Base-by-base conservation (phyloP, 2,329 filamentous ascomycete species). In the Colletotrichum chlorophyti region DNA sequence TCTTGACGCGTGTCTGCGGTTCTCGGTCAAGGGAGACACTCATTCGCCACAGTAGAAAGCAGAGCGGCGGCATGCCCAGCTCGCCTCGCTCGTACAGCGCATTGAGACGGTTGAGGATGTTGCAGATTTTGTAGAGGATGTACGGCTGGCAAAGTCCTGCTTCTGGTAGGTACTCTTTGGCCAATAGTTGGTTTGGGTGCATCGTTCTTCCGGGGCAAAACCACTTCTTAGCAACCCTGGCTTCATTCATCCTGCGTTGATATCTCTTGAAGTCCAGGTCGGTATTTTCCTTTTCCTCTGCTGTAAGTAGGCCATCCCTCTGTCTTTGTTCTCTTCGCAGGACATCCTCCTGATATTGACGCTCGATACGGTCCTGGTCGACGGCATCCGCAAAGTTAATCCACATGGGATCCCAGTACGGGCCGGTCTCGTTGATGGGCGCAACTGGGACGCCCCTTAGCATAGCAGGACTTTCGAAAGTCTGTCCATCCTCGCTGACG, bases 1-100 rank as follows among this genome's bases (percentile, higher is more conserved):
- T 34, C 15, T 38, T 41, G 17, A 23, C 15, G 6, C 38, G 23
- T 3, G 38, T 40, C 2, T 21, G 24, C 8, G 31, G 43, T 11
- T 34, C 29, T 7, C 57, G 51, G 17, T 60, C 42, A 38, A 60
- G 47, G 15, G 23, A 19, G 14, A 53, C 47, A 6, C 54, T 49
- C 23, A 73, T 61, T 17, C 72, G 65, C 73, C 72, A 76, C 15
- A 74, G 66, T 35, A 75, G 62, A 45, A 76, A 77, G 57, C 76
- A 70, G 52, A 68, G 73, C 0, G 74, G 70, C 7, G 73, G 68
- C 74, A 77, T 77, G 0, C 29, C 21, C 2, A 77, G 61, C 21
- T 71, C 52, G 5, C 65, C 58, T 6, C 43, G 60, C 1, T 59
- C 41, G 4, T 64, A 54, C 1, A 76, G 61, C 5, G 65, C 54